phyloP scores from a whole-genome alignment of 2,329 filamentous ascomycete genomes.

The Trichophyton equinum region DNA sequence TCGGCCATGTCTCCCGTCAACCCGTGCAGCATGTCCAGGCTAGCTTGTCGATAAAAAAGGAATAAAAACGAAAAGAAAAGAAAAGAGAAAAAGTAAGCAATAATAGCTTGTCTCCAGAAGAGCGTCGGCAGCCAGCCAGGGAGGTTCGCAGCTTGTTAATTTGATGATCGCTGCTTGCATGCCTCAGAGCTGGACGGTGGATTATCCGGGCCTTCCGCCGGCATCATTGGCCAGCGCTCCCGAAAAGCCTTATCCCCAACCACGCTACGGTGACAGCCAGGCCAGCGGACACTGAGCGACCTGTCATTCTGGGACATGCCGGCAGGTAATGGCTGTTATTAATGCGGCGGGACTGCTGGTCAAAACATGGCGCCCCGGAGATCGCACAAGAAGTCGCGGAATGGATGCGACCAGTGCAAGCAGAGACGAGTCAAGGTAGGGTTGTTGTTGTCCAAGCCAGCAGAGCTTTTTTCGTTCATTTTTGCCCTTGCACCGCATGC shows the following conservation, averaged over 20 bases:
- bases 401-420: slow-evolving; percentile 33
- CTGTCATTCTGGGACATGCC: slow-evolving; percentile 4
- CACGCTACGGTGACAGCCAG: slow-evolving; percentile 1
- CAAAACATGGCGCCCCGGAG: slow-evolving; percentile 27
- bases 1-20: not conserved
- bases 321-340: slow-evolving; percentile 4
- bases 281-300: slow-evolving; percentile 1
- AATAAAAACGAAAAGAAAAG: too few relatives aligned
- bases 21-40: not conserved
- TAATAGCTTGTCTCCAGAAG: not conserved
- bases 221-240: not conserved
- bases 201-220: slow-evolving; percentile 1
- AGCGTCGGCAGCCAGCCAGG: not conserved
- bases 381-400: slow-evolving; percentile 32
- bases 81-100: too few relatives aligned
- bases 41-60: too few relatives aligned
- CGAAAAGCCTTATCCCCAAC: not conserved
- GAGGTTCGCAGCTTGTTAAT: not conserved
- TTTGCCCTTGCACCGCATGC: not conserved
- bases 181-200: not conserved
- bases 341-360: slow-evolving; percentile 3
- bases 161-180: not conserved
- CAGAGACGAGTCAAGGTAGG: slow-evolving; percentile 30
- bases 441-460: slow-evolving; percentile 1
- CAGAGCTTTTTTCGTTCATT: slow-evolving; percentile 2